Conservation (phyloP, 2,329 filamentous ascomycete species). For the Madurella mycetomatis region DNA sequence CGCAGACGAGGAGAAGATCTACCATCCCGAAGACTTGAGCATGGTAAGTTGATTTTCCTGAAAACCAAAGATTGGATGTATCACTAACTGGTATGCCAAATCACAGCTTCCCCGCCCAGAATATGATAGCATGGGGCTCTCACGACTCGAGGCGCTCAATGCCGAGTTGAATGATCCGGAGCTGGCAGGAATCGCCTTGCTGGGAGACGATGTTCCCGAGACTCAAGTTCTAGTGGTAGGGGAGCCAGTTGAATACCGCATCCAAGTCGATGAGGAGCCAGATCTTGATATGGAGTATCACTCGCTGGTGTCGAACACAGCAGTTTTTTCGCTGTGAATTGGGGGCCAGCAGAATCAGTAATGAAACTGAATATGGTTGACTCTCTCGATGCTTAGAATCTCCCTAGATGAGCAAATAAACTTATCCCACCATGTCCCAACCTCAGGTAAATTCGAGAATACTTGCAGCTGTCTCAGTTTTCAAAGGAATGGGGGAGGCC, state of each 20-base stretch:
- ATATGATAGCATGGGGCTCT: conserved; percentile 2
- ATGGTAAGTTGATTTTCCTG: neutral
- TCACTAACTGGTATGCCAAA: neutral
- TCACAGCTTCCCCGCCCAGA: conserved; percentile 11
- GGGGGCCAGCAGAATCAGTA: too few relatives aligned
- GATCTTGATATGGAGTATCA: too few relatives aligned
- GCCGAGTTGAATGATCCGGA: conserved; percentile 7
- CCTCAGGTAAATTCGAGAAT: too few relatives aligned
- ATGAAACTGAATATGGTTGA: too few relatives aligned
- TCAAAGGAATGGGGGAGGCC: neutral
- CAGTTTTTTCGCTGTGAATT: too few relatives aligned
- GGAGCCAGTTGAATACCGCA: neutral
- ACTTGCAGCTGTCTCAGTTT: neutral
- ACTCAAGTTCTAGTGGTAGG: neutral
- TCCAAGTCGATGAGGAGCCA: conserved; percentile 6
- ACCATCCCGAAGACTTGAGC: conserved; percentile 8
- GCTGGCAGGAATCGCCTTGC: conserved; percentile 8
- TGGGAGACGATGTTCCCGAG: neutral
- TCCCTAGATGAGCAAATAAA: too few relatives aligned
- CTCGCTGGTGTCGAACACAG: too few relatives aligned
- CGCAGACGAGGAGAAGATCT: neutral
- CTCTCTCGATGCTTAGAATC: too few relatives aligned
- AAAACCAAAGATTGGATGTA: neutral
- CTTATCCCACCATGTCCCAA: too few relatives aligned
- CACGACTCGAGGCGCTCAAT: conserved; percentile 9